Conservation (phyloP, 192 early-diverging fungal species). For the Backusella circina region DNA sequence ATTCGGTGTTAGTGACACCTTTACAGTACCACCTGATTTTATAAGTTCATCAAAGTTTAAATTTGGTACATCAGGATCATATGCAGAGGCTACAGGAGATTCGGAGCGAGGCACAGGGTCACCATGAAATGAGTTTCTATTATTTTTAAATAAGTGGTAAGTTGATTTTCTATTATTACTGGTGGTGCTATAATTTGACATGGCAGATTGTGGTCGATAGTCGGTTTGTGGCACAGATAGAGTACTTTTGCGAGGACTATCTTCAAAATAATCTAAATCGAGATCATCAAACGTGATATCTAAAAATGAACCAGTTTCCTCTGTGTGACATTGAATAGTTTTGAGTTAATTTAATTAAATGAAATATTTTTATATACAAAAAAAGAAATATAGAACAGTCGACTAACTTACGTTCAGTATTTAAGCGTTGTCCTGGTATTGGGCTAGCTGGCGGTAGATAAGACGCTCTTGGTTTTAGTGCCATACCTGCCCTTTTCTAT, state of each 20-base stretch:
- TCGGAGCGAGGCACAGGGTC: constrained; percentile 8
- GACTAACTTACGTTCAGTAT: constrained; percentile 3
- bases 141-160: constrained; percentile 24
- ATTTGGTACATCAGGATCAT: constrained; percentile 41
- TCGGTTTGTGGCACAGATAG: background rate
- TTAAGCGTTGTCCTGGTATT: background rate
- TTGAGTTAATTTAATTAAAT: background rate
- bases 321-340: constrained; percentile 6
- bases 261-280: constrained; percentile 16
- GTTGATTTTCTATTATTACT: constrained; percentile 12
- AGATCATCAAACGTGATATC: constrained; percentile 30
- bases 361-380: background rate
- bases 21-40: constrained; percentile 47
- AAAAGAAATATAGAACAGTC: background rate
- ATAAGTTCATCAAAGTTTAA: constrained; percentile 54
- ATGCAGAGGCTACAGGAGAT: constrained; percentile 7
- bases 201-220: constrained; percentile 11
- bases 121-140: constrained; percentile 9
- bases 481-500: constrained; percentile 16
- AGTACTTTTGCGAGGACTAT: background rate
- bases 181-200: constrained; percentile 17
- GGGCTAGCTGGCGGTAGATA: constrained; percentile 3
- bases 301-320: constrained; percentile 18
- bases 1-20: constrained; percentile 54
- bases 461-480: background rate